A percentile compares a stretch with the other conserved stretches of the same genome.
Evolutionary conservation across 176 grass and related monocot species (phyloP).

Genomic region (Hyparrhenia diplandra): DNA sequence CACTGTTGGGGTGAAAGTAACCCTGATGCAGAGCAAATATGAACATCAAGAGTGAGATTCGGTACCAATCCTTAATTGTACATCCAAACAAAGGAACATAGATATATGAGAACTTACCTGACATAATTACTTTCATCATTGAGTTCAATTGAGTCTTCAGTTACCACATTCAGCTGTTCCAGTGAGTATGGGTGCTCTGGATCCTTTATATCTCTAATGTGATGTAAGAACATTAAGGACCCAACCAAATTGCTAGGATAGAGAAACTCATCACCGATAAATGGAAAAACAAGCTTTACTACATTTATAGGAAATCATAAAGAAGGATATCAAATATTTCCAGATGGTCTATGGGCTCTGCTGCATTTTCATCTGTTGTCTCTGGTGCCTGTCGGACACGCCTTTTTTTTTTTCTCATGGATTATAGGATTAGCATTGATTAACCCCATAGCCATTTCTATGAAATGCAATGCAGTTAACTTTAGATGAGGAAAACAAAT

Average conservation of each 20-base stretch:
- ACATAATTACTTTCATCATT: slow-evolving; percentile 60
- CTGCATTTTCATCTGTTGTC: slow-evolving; percentile 54
- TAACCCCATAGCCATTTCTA: slow-evolving; percentile 61
- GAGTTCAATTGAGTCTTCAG: slow-evolving; percentile 72
- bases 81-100: background rate
- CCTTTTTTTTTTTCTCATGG: slow-evolving; percentile 75
- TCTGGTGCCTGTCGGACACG: slow-evolving; percentile 28
- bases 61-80: background rate
- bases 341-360: slow-evolving; percentile 72
- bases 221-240: slow-evolving; percentile 76
- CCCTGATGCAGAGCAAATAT: slow-evolving; percentile 46
- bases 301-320: background rate
- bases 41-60: background rate
- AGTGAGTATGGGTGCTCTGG: slow-evolving; percentile 93
- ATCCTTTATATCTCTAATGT: slow-evolving; percentile 99
- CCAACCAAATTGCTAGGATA: slow-evolving; percentile 16
- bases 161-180: slow-evolving; percentile 90
- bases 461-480: background rate
- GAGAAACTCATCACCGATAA: background rate
- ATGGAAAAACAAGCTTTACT: slow-evolving; percentile 1
- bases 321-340: slow-evolving; percentile 97
- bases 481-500: background rate
- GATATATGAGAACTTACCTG: slow-evolving; percentile 42
- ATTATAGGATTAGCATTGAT: slow-evolving; percentile 91
- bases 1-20: slow-evolving; percentile 89